Evolutionary conservation across 208 protist genomes (phyloP).

Genomic region (Trypanosoma cruzi): DNA sequence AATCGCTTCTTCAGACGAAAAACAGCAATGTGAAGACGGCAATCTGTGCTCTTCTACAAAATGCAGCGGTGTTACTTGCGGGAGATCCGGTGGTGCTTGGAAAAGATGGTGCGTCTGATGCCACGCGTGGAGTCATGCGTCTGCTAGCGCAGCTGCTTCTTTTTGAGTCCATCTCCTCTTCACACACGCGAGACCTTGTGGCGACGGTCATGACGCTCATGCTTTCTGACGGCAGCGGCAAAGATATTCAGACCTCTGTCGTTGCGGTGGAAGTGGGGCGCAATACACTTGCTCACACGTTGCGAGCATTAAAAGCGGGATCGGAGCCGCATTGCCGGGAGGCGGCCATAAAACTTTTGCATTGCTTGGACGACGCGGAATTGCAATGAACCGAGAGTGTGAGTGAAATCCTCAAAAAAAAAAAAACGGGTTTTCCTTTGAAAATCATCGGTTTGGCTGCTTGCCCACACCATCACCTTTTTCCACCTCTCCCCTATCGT

Average conservation of each 20-base stretch:
- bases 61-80: constrained; percentile 21
- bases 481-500: background rate
- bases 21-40: constrained; percentile 8
- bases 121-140: constrained; percentile 14
- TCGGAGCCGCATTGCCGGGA: constrained; percentile 14
- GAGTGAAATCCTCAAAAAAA: background rate
- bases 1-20: constrained; percentile 8
- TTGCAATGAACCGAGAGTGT: background rate
- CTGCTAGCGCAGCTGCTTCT: constrained; percentile 28
- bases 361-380: constrained; percentile 7
- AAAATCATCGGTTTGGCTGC: no score
- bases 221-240: background rate
- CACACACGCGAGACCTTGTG: constrained; percentile 22
- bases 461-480: no score
- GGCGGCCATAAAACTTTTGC: constrained; percentile 20
- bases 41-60: constrained; percentile 24
- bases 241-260: background rate
- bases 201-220: constrained; percentile 30
- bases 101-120: background rate
- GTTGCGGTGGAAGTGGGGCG: constrained; percentile 20
- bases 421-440: no score
- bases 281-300: constrained; percentile 9
- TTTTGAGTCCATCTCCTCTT: constrained; percentile 29
- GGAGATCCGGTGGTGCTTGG: constrained; percentile 7
- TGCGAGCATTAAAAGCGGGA: constrained; percentile 21